These are phyloP conservation scores for Melampsora americana DNA, from an alignment of 1,284 basidiomycete genomes.

Conservation along the genomic window DNA sequence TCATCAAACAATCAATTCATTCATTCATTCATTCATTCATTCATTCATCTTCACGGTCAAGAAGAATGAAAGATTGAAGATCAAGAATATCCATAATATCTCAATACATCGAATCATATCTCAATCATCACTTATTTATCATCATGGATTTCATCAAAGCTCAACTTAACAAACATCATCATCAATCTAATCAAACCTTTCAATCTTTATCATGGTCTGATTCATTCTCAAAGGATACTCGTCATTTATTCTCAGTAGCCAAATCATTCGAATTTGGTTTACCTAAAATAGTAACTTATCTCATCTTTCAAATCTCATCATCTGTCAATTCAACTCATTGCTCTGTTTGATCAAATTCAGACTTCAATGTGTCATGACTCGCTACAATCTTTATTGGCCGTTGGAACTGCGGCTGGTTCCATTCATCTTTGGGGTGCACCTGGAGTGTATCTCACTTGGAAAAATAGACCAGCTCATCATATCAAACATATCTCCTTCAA, in stretches of 20 bases:
- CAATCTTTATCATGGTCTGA: slow-evolving; percentile 23
- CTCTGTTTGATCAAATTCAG: slow-evolving; percentile 1
- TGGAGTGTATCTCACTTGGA: slow-evolving; percentile 60
- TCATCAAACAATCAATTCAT: no score
- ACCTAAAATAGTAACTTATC: slow-evolving; percentile 1
- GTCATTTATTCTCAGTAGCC: slow-evolving; percentile 11
- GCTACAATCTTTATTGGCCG: slow-evolving; percentile 67
- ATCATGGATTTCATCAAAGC: slow-evolving; percentile 18
- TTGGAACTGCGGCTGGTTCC: slow-evolving; percentile 62
- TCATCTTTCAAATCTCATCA: background rate
- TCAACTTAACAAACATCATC: slow-evolving; percentile 7
- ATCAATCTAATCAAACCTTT: background rate
- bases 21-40: no score
- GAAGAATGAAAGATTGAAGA: no score
- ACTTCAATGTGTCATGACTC: slow-evolving; percentile 59
- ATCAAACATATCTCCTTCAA: slow-evolving; percentile 68
- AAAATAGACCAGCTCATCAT: slow-evolving; percentile 59
- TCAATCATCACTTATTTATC: background rate
- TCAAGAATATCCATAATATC: no score
- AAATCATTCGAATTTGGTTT: slow-evolving; percentile 37
- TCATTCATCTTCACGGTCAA: no score
- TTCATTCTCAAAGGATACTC: background rate
- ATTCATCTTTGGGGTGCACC: slow-evolving; percentile 67
- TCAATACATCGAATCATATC: no score
- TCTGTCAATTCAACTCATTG: background rate